A percentile compares a stretch with the other conserved stretches of the same genome.
These are phyloP conservation scores for Cercis canadensis DNA, from an alignment of 306 rosid genomes.

Conservation along the genomic window DNA sequence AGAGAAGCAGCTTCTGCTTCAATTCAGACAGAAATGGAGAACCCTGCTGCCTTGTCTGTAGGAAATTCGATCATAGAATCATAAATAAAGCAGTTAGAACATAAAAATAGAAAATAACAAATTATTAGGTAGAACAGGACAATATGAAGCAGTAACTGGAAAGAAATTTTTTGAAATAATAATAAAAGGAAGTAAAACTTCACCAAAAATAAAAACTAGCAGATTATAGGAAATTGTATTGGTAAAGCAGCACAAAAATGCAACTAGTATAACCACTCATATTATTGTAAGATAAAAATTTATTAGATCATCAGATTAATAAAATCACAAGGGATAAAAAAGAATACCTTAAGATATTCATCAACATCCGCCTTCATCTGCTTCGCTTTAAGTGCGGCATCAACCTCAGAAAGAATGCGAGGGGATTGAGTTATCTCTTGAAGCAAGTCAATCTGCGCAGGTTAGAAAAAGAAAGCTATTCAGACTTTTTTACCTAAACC, in stretches of 20 bases:
- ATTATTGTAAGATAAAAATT: neutral
- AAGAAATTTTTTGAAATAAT: neutral
- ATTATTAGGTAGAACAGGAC: neutral
- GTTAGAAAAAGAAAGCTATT: conserved; percentile 27
- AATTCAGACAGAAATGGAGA: conserved; percentile 78
- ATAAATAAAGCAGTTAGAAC: neutral
- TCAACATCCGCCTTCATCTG: conserved; percentile 93
- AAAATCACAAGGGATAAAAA: neutral
- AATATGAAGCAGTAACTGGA: neutral
- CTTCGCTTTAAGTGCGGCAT: conserved; percentile 78
- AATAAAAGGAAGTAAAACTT: conserved; percentile 6
- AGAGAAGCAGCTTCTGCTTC: conserved; percentile 85
- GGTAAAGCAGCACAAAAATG: conserved; percentile 1
- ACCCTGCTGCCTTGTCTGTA: conserved; percentile 76
- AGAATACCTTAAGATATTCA: conserved; percentile 82
- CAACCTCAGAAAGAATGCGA: conserved; percentile 93
- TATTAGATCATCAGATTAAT: conserved; percentile 9
- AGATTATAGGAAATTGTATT: neutral
- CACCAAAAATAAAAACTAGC: neutral
- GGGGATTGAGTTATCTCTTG: conserved; percentile 90
- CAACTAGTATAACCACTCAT: neutral
- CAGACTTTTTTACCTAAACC: neutral
- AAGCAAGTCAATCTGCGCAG: conserved; percentile 88
- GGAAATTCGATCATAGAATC: conserved; percentile 27
- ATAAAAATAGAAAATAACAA: conserved; percentile 16